A percentile compares a stretch with the other conserved stretches of the same genome.
phyloP scores from a whole-genome alignment of 2,329 filamentous ascomycete species.

The Pseudocercospora crystallina region DNA sequence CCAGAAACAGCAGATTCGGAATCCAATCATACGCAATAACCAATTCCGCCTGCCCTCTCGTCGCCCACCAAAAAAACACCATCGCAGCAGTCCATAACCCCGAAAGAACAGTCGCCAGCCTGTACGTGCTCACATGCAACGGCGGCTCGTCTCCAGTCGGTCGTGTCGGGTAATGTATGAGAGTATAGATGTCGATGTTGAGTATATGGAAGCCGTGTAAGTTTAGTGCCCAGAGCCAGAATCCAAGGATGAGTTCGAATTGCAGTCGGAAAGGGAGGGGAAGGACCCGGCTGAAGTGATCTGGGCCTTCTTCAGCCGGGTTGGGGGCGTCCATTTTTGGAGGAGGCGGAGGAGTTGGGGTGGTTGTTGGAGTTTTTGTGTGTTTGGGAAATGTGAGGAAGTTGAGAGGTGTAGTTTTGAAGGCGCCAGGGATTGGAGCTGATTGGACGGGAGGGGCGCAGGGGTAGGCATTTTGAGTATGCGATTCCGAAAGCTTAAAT shows the following conservation, averaged over 20 bases:
- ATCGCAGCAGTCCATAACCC: slow-evolving; percentile 70
- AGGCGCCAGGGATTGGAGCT: too few relatives aligned
- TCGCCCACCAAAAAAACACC: slow-evolving; percentile 78
- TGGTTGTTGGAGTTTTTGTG: too few relatives aligned
- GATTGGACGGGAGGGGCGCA: too few relatives aligned
- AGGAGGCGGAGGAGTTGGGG: neutral
- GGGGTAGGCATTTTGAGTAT: too few relatives aligned
- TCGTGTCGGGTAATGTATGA: slow-evolving; percentile 83
- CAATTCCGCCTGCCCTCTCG: slow-evolving; percentile 63
- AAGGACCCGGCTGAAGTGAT: slow-evolving; percentile 82
- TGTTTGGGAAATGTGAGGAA: too few relatives aligned
- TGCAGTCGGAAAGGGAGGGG: slow-evolving; percentile 88
- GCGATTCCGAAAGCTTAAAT: too few relatives aligned
- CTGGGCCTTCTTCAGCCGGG: slow-evolving; percentile 52
- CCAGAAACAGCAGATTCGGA: slow-evolving; percentile 75
- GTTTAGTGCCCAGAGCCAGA: slow-evolving; percentile 95
- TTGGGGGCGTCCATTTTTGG: slow-evolving; percentile 13
- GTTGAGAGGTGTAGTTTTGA: too few relatives aligned
- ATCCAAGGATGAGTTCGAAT: slow-evolving; percentile 78
- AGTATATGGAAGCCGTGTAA: slow-evolving; percentile 78
- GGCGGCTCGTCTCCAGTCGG: slow-evolving; percentile 66
- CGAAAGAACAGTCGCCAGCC: slow-evolving; percentile 75
- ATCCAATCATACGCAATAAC: slow-evolving; percentile 81
- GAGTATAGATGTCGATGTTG: slow-evolving; percentile 63
- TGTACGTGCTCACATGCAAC: slow-evolving; percentile 79